Evolutionary conservation across 2,329 filamentous ascomycete species (phyloP), one percentile per base, ranked within the genome.

Genomic region (Erysiphe neolycopersici): DNA sequence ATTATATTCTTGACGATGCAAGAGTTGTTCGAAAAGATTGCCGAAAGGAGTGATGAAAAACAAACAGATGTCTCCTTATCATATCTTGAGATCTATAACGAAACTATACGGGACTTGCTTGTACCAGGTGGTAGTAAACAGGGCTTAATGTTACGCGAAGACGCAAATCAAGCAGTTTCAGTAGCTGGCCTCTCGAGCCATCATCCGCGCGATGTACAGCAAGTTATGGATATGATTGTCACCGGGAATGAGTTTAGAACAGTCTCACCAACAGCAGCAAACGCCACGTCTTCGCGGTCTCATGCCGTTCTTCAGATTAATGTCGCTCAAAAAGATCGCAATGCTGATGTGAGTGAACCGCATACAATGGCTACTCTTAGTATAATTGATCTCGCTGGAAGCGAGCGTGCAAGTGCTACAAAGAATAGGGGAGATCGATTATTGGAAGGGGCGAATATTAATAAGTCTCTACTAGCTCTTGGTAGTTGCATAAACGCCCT

Each of bases 1-100:
- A 95, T 98, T 54, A 98, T 98, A 58, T 98, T 95, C 62, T 64
- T 98, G 53, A 95, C 89, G 1, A 98, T 98, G 85, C 87, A 95
- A 60, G 89, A 98, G 61, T 66, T 98, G 19, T 98, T 98, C 56
- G 89, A 98, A 62, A 82, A 87, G 60, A 93, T 98, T 51, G 65
- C 68, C n/a, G 89, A 95, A 45, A 64, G 81, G 44, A 77, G 76
- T 48, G 74, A 79, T 46, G 84, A 93, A 47, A 95, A 94, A 61
- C 67, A 75, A 26, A 89, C 84, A 3, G 89, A 95, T 54, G 66
- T 98, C 44, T 83, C 85, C 0, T 71, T 98, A 14, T 94, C 85
- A 0, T 98, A 95, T 55, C 69, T 98, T 33, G 89, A 98, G 58
- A 98, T 98, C 49, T 98, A 98, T 67, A 98, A 98, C 58, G 89